Conservation (phyloP, 306 rosid genomes). For the Medicago ruthenica region DNA sequence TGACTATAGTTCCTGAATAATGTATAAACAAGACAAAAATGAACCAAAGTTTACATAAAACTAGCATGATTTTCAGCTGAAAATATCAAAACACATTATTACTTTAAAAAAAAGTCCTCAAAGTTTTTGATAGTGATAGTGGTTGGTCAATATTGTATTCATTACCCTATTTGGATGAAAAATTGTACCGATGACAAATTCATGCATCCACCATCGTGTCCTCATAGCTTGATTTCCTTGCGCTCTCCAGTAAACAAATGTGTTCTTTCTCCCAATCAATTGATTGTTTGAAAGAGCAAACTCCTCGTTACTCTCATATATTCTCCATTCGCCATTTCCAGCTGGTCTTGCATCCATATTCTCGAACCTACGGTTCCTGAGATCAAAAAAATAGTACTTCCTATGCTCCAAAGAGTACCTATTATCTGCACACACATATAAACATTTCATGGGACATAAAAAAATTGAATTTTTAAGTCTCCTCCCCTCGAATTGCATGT, state of each 20-base stretch:
- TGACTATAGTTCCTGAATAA: not conserved
- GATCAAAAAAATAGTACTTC: conserved; percentile 54
- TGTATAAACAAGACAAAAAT: too few species aligned
- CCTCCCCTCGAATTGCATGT: too few species aligned
- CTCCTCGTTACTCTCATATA: conserved; percentile 39
- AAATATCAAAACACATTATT: not conserved
- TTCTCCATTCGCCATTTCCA: conserved; percentile 69
- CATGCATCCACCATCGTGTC: conserved; percentile 66
- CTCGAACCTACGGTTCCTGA: not conserved
- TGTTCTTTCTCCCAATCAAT: conserved; percentile 51
- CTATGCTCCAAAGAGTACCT: conserved; percentile 42
- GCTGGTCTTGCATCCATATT: conserved; percentile 31
- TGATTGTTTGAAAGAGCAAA: not conserved
- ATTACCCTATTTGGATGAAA: conserved; percentile 43
- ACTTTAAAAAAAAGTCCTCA: not conserved
- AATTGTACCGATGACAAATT: conserved; percentile 36
- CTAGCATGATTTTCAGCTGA: not conserved
- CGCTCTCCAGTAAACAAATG: conserved; percentile 44
- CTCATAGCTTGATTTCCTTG: not conserved
- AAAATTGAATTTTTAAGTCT: too few species aligned
- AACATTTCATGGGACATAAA: too few species aligned
- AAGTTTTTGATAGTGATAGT: not conserved
- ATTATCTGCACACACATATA: conserved; percentile 31
- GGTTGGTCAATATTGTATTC: not conserved
- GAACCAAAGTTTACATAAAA: not conserved